Base-by-base conservation (phyloP, 352 stramenopile species). In the Phytopythium helicoides region DNA sequence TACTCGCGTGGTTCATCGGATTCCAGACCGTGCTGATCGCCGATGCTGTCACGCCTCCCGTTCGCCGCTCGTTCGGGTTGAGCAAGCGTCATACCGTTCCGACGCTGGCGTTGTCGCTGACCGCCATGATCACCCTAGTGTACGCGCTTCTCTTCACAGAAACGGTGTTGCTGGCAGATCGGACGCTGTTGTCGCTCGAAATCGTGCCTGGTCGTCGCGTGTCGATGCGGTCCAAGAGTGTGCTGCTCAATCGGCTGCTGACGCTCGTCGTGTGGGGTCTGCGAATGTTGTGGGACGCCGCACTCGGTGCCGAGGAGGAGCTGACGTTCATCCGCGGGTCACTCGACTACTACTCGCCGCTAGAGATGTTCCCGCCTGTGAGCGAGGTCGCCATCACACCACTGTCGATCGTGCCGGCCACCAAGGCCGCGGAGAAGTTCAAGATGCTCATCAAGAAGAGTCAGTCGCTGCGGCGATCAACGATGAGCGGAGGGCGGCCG, bases 221-320 rank as follows among this genome's bases (percentile, higher is more conserved):
- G 10, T 15, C 19, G n/a, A 26, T 78, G 12, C 50, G 52, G 26
- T 78, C 69, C 7, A 73, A 78, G 57, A 74, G 42, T 16, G 34
- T 81, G 18, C 55, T 83, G 25, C 37, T 81, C 28, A 77, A 74
- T 28, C 69, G 67, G 0, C 18, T 81, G 34, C 64, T 83, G 39
- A 83, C 64, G 15, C 59, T 81, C 40, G 49, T 75, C 9, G 54
- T 81, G 11, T 84, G 67, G 73, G 71, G 60, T 39, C 59, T 58
- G 16, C 64, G 69, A 1, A 49, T 81, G 14, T 52, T 62, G 15
- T 81, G 60, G 58, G 66, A 74, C 10, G 47, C 75, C 21, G 55
- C 53, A 2, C 50, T 12, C 31, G 63, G 65, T 48, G 39, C 56
- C 6, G 67, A 78, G 40, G 51, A 71, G 39, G 62, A 81, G 47